phyloP scores from a whole-genome alignment of 345 rosid genomes.

The Litchi chinensis region DNA sequence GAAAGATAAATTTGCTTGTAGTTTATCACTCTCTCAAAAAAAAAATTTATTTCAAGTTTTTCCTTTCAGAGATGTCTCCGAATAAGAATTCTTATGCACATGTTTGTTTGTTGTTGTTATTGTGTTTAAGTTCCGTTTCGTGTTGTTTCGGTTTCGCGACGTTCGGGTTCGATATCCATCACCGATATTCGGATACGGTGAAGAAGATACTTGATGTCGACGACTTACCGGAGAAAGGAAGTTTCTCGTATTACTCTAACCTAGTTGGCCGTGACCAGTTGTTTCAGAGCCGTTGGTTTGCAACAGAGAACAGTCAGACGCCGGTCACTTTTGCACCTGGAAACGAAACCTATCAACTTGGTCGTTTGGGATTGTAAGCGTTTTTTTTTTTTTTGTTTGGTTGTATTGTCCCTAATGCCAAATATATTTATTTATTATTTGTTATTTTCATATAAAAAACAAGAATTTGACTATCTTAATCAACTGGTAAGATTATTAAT shows the following conservation, averaged over 20 bases:
- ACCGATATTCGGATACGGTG: slow-evolving; percentile 84
- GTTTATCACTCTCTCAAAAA: too few relatives aligned
- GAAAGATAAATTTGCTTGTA: too few relatives aligned
- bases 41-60: too few relatives aligned
- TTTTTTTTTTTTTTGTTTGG: background rate
- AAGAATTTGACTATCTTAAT: too few relatives aligned
- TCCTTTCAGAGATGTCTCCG: too few relatives aligned
- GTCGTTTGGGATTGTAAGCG: slow-evolving; percentile 86
- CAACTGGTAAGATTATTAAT: too few relatives aligned
- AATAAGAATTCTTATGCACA: too few relatives aligned
- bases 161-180: slow-evolving; percentile 75
- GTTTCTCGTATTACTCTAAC: slow-evolving; percentile 54
- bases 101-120: slow-evolving; percentile 8
- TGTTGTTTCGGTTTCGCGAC: slow-evolving; percentile 49
- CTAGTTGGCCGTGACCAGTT: slow-evolving; percentile 74
- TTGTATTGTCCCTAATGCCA: too few relatives aligned
- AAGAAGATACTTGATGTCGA: slow-evolving; percentile 56
- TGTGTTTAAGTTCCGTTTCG: slow-evolving; percentile 5
- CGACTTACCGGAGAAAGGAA: slow-evolving; percentile 69
- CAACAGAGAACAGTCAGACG: slow-evolving; percentile 38
- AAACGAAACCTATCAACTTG: slow-evolving; percentile 69
- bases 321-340: slow-evolving; percentile 70
- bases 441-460: too few relatives aligned
- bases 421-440: too few relatives aligned
- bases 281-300: slow-evolving; percentile 70